phyloP scores from a whole-genome alignment of 2,329 filamentous ascomycete genomes.

The Clathrospora elynae region DNA sequence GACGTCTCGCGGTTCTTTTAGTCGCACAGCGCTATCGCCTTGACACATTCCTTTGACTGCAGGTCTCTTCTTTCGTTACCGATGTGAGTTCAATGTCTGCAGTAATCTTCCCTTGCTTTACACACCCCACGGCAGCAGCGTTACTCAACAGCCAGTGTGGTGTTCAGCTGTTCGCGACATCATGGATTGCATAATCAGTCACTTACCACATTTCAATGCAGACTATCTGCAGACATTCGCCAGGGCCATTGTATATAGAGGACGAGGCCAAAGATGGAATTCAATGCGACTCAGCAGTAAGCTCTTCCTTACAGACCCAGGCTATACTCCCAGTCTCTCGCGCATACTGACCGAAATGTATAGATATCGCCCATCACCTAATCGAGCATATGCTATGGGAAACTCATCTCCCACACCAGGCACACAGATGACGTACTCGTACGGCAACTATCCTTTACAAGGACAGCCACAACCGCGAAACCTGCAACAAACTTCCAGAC shows the following conservation, averaged over 20 bases:
- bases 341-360: constrained; percentile 32
- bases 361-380: constrained; percentile 47
- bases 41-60: constrained; percentile 45
- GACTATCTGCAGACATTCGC: constrained; percentile 25
- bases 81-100: constrained; percentile 36
- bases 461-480: constrained; percentile 29
- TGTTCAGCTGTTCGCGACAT: constrained; percentile 21
- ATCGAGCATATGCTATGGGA: constrained; percentile 41
- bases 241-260: constrained; percentile 33
- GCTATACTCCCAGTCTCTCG: neutral
- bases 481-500: constrained; percentile 36
- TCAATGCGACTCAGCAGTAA: constrained; percentile 51
- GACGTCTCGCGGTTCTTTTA: constrained; percentile 29
- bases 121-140: constrained; percentile 23
- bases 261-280: constrained; percentile 49
- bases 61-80: constrained; percentile 30
- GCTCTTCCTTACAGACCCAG: constrained; percentile 19
- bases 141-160: constrained; percentile 29
- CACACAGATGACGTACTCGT: constrained; percentile 47
- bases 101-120: constrained; percentile 36
- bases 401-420: constrained; percentile 38
- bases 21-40: constrained; percentile 44
- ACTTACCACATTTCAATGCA: constrained; percentile 34
- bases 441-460: constrained; percentile 35
- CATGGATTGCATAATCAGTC: constrained; percentile 28